These are phyloP conservation scores for Jacaranda copaia DNA, from an alignment of 257 asterid genomes.

Conservation along the genomic window DNA sequence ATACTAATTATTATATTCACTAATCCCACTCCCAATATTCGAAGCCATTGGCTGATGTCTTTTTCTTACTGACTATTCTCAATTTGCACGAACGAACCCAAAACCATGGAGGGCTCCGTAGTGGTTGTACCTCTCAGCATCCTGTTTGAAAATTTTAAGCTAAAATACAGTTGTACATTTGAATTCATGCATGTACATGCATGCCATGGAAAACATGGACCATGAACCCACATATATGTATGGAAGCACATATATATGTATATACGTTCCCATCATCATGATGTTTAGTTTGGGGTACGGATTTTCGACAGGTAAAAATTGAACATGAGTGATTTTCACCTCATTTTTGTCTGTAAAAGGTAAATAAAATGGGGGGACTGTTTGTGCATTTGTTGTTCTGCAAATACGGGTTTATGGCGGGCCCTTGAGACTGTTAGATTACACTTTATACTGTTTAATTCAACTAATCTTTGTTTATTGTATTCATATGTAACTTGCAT, in stretches of 20 bases:
- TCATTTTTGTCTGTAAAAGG: not conserved
- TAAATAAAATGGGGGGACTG: conserved; percentile 4
- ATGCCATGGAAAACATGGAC: conserved; percentile 34
- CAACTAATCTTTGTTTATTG: conserved; percentile 17
- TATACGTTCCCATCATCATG: conserved; percentile 30
- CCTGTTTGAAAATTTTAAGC: conserved; percentile 23
- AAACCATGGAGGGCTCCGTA: conserved; percentile 13
- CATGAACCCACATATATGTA: not conserved
- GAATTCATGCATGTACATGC: conserved; percentile 31
- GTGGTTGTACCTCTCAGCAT: conserved; percentile 6
- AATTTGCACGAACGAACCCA: conserved; percentile 23
- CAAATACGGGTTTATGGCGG: conserved; percentile 25
- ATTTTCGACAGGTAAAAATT: conserved; percentile 18
- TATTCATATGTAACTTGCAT: not conserved
- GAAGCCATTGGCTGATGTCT: conserved; percentile 28
- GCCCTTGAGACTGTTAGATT: conserved; percentile 23
- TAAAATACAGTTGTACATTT: conserved; percentile 25
- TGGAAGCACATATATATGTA: not conserved
- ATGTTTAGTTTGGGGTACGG: conserved; percentile 10
- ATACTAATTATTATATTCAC: conserved; percentile 34
- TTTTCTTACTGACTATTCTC: conserved; percentile 27
- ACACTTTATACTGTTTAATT: not conserved
- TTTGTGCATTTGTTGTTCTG: conserved; percentile 9
- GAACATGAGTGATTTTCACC: conserved; percentile 4
- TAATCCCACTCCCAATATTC: conserved; percentile 31